Conservation (phyloP, 257 asterid genomes). For the Leptodermis oblonga region DNA sequence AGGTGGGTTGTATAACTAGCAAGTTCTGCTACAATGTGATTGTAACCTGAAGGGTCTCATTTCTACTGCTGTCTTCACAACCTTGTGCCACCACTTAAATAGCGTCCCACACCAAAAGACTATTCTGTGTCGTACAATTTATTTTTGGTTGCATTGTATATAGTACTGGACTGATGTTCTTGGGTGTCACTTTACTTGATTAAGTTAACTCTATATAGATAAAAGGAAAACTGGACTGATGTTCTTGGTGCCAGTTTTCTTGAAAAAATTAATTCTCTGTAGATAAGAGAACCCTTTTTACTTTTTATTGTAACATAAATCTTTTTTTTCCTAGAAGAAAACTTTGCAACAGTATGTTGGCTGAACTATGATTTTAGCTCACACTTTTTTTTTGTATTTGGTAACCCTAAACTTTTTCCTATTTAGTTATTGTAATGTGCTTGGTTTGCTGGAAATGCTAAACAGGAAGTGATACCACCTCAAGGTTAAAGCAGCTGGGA, state of each 20-base stretch:
- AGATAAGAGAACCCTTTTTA: background rate
- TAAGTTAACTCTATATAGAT: background rate
- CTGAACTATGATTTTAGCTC: background rate
- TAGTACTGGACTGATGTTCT: background rate
- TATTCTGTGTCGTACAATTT: background rate
- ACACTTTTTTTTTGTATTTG: background rate
- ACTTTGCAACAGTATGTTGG: background rate
- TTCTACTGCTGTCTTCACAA: background rate
- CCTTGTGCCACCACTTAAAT: background rate
- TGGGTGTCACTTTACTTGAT: background rate
- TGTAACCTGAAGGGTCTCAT: background rate
- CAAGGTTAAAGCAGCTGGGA: conserved; percentile 95
- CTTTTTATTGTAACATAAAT: background rate
- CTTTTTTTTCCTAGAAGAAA: background rate
- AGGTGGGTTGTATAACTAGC: background rate
- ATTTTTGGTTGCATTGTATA: background rate
- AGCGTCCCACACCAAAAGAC: background rate
- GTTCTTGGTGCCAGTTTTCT: background rate
- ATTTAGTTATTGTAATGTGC: background rate
- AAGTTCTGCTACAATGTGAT: background rate
- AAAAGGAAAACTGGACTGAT: background rate
- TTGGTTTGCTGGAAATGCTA: conserved; percentile 6
- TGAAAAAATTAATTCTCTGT: background rate
- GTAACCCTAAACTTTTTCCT: background rate
- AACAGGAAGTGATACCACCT: conserved; percentile 73